Evolutionary conservation across 1,284 basidiomycete species (phyloP), one percentile per base, ranked within the genome.

Genomic region (Moesziomyces sp.): DNA sequence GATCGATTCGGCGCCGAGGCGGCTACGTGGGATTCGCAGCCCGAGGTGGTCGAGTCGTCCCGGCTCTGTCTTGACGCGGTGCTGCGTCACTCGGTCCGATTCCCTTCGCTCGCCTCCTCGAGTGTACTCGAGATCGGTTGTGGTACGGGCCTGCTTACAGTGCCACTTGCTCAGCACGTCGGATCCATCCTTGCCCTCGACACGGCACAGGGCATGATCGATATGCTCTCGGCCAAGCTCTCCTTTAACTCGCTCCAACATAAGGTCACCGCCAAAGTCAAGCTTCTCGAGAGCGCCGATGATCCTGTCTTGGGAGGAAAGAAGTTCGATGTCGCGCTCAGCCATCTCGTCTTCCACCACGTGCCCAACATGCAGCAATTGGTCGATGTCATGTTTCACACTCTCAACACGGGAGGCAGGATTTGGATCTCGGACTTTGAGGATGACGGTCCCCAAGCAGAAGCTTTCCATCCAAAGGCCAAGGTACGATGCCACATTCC

Each of bases 321-420:
- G 21, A 48, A 55, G 30, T 76, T 73, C 38, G 59, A 76, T 23
- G 21, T 55, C 14, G 64, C 46, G 13, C 34, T 76, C 18, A 67
- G 63, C 43, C 74, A 76, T 48, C 44, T 76, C 28, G 74, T 76
- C 34, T 73, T 76, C 28, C 74, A 76, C 35, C 74, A 73, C 30
- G 61, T 76, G 0, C 74, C 74, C 3, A 21, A 66, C 30, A 74
- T 74, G 72, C 8, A 9, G 16, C 24, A 49, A 16, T 30, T 70
- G 23, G 59, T 74, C 5, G 18, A 46, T 3, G 72, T 74, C 10
- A 70, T 74, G 66, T 42, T n/a, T 14, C 58, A 46, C 0, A 62
- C 64, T 10, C 23, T 66, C 45, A 58, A 46, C 40, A 21, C 44
- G 5, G 61, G 61, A 1, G 61, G 55, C 0, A 54, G 53, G n/a